Percentiles rank a stretch among this genome's conserved stretches.
These are phyloP conservation scores for Candida tetrigidarum DNA, from an alignment of 1,139 yeast species.

Conservation along the genomic window DNA sequence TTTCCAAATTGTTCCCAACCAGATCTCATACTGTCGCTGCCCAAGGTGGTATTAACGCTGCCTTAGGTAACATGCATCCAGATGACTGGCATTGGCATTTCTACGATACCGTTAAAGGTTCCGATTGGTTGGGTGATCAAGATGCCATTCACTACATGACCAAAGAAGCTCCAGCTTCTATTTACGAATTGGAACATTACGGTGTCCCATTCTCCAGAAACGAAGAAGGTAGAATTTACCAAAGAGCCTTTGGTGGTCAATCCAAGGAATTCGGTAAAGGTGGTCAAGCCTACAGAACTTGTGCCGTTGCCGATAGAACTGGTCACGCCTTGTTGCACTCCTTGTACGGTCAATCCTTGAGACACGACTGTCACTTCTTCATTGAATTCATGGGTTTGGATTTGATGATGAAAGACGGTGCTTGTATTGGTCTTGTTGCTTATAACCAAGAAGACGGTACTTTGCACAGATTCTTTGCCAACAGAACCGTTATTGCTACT, in stretches of 20 bases:
- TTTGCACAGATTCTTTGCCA: slow-evolving; percentile 95
- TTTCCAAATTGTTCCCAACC: slow-evolving; percentile 96
- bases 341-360: slow-evolving; percentile 92
- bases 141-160: slow-evolving; percentile 99
- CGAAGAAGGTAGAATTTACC: slow-evolving; percentile 96
- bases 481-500: slow-evolving; percentile 95
- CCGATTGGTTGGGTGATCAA: slow-evolving; percentile 99
- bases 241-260: slow-evolving; percentile 99
- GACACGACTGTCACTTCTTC: slow-evolving; percentile 97
- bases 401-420: slow-evolving; percentile 93
- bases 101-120: slow-evolving; percentile 99
- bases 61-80: slow-evolving; percentile 94
- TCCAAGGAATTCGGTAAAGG: slow-evolving; percentile 95
- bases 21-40: slow-evolving; percentile 99
- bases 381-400: slow-evolving; percentile 98
- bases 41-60: slow-evolving; percentile 99
- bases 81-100: slow-evolving; percentile 99
- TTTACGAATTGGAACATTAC: slow-evolving; percentile 95
- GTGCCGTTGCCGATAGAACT: slow-evolving; percentile 99
- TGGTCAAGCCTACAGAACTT: slow-evolving; percentile 99
- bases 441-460: slow-evolving; percentile 99
- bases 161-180: slow-evolving; percentile 95
- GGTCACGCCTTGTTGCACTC: slow-evolving; percentile 98
- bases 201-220: slow-evolving; percentile 99
- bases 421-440: slow-evolving; percentile 96